Conservation (phyloP, 1,284 basidiomycete species). For the Coniferiporia weirii region DNA sequence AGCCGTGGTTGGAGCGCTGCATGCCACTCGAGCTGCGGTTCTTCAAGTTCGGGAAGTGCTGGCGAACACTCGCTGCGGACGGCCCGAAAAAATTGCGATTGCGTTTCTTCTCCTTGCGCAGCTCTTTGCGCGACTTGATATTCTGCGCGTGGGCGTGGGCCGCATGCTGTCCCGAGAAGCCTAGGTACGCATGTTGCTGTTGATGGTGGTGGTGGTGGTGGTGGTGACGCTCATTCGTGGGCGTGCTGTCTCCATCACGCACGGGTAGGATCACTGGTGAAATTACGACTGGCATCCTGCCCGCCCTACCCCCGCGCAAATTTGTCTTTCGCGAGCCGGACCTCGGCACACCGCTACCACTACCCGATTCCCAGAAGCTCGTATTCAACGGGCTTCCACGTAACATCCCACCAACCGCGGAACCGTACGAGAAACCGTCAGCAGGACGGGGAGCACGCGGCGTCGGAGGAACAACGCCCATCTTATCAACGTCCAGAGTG, state of each 20-base stretch:
- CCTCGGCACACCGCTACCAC: conserved; percentile 23
- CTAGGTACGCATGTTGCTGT: conserved; percentile 27
- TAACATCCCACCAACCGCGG: conserved; percentile 35
- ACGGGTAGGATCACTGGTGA: conserved; percentile 52
- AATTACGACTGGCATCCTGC: conserved; percentile 31
- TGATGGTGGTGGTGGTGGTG: conserved; percentile 19
- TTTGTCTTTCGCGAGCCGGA: not conserved
- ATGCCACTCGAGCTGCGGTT: conserved; percentile 49
- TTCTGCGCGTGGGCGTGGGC: conserved; percentile 27
- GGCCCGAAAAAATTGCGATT: conserved; percentile 50
- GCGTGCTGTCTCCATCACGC: conserved; percentile 51
- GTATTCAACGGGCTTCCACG: conserved; percentile 51
- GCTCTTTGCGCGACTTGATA: conserved; percentile 49
- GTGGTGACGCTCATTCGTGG: conserved; percentile 26
- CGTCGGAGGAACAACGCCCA: conserved; percentile 26
- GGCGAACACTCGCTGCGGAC: conserved; percentile 35
- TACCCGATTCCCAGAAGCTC: conserved; percentile 46
- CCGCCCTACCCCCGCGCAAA: conserved; percentile 24
- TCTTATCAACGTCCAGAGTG: conserved; percentile 29
- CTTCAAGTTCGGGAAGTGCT: conserved; percentile 69
- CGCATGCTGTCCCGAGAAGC: conserved; percentile 9
- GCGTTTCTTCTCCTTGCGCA: conserved; percentile 55
- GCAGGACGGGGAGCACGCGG: conserved; percentile 25
- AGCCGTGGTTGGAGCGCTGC: conserved; percentile 52
- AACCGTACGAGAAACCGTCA: conserved; percentile 22